Conservation (phyloP, 768 basidiomycete genomes). For the Tricholoma bakamatsutake region DNA sequence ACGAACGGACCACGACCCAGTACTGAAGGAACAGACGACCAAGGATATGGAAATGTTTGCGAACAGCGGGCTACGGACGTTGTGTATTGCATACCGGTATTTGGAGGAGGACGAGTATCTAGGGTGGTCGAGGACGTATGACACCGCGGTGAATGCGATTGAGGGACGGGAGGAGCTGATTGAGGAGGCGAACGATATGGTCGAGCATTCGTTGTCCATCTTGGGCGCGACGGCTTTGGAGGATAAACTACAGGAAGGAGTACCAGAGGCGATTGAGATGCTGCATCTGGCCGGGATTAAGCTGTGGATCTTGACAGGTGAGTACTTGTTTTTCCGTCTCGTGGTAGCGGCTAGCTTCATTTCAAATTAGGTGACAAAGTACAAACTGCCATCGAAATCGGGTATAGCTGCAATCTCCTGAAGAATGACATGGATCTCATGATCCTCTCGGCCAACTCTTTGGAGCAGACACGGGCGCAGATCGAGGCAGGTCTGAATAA, state of each 20-base stretch:
- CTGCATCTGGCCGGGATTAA: slow-evolving; percentile 94
- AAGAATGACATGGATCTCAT: slow-evolving; percentile 95
- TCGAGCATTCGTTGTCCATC: slow-evolving; percentile 80
- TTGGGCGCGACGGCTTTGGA: slow-evolving; percentile 95
- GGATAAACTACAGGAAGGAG: slow-evolving; percentile 95
- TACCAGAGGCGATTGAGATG: slow-evolving; percentile 91
- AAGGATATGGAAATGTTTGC: slow-evolving; percentile 93
- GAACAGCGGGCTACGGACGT: slow-evolving; percentile 85
- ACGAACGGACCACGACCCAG: slow-evolving; percentile 65
- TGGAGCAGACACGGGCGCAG: slow-evolving; percentile 71
- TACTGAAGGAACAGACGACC: slow-evolving; percentile 69
- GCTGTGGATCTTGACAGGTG: slow-evolving; percentile 94
- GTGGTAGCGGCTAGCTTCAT: not conserved
- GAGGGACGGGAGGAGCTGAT: slow-evolving; percentile 87
- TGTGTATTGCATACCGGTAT: slow-evolving; percentile 81
- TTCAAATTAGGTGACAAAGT: slow-evolving; percentile 76
- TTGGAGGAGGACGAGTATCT: slow-evolving; percentile 81
- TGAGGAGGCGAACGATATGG: slow-evolving; percentile 76
- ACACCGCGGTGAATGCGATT: slow-evolving; percentile 71
- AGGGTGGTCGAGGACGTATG: slow-evolving; percentile 74
- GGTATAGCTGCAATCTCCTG: slow-evolving; percentile 91
- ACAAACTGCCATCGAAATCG: slow-evolving; percentile 98
- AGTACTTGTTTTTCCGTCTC: slow-evolving; percentile 10
- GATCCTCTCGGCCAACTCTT: slow-evolving; percentile 85
- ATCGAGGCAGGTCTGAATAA: slow-evolving; percentile 93